Conservation (phyloP, 2,329 filamentous ascomycete species). For the Ascocoryne sarcoides region DNA sequence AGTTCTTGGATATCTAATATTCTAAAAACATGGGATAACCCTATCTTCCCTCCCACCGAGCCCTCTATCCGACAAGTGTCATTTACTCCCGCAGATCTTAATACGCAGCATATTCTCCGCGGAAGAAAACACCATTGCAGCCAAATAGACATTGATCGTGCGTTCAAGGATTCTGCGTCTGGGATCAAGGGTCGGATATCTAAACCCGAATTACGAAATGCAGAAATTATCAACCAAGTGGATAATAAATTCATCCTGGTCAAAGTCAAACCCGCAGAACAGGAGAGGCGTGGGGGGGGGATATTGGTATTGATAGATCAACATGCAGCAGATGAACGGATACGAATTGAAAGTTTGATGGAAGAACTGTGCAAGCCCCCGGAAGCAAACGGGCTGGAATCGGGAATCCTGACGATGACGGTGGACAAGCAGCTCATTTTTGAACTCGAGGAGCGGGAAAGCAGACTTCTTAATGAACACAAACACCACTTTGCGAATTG, state of each 20-base stretch:
- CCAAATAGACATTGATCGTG: conserved; percentile 22
- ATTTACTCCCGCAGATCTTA: conserved; percentile 24
- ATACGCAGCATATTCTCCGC: conserved; percentile 17
- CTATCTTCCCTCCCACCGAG: conserved; percentile 53
- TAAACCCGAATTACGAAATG: conserved; percentile 48
- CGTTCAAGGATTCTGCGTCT: conserved; percentile 19
- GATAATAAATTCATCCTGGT: conserved; percentile 83
- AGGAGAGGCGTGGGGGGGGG: conserved; percentile 13
- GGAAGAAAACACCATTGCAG: conserved; percentile 21
- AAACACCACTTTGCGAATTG: conserved; percentile 55
- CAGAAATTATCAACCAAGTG: conserved; percentile 69
- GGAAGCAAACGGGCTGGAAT: neutral
- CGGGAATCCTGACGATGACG: conserved; percentile 28
- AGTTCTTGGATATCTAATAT: conserved; percentile 52
- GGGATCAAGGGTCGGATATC: conserved; percentile 44
- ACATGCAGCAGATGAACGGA: conserved; percentile 87
- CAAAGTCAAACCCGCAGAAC: conserved; percentile 29
- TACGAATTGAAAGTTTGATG: conserved; percentile 68
- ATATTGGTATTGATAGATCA: conserved; percentile 77
- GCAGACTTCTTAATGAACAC: conserved; percentile 45
- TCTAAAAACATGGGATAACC: conserved; percentile 63
- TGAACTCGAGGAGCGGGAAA: conserved; percentile 54
- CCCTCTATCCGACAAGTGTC: conserved; percentile 36
- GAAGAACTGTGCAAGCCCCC: conserved; percentile 39
- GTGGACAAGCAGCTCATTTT: conserved; percentile 53